These are phyloP conservation scores for Pezizomycotina sp. DNA, from an alignment of 2,329 filamentous ascomycete genomes.

Conservation along the genomic window DNA sequence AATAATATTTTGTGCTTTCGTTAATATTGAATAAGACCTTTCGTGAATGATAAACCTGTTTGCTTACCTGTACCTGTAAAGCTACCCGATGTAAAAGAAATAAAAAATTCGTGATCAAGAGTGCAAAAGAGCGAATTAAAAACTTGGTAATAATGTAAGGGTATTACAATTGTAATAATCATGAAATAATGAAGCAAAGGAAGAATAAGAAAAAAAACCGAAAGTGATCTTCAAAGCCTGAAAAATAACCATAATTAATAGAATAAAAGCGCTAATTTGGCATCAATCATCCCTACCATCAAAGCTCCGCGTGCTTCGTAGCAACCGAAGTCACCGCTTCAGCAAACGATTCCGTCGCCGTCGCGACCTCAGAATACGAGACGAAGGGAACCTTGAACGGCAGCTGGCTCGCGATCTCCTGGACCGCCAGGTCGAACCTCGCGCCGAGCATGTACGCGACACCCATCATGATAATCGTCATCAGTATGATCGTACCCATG, in stretches of 20 bases:
- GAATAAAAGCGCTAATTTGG: conserved; percentile 34
- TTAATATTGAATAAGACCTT: conserved; percentile 14
- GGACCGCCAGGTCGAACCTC: too few species aligned
- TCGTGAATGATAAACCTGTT: conserved; percentile 5
- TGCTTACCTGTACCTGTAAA: background rate
- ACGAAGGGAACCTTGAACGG: too few species aligned
- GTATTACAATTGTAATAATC: conserved; percentile 14
- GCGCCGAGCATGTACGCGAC: conserved; percentile 7
- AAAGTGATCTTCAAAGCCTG: conserved; percentile 21
- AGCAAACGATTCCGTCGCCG: background rate
- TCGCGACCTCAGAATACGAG: background rate
- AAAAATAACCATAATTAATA: conserved; percentile 23
- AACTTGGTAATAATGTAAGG: conserved; percentile 18
- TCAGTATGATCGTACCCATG: conserved; percentile 48
- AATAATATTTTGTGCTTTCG: background rate
- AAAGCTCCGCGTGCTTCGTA: background rate
- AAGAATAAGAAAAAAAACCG: conserved; percentile 14
- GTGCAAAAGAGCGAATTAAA: conserved; percentile 25
- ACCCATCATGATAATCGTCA: conserved; percentile 67
- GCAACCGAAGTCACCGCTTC: background rate
- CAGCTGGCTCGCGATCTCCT: too few species aligned
- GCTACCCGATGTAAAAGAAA: conserved; percentile 12
- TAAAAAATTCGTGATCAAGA: conserved; percentile 27
- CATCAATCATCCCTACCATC: background rate
- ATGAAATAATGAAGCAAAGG: conserved; percentile 26